Evolutionary conservation across 2,329 filamentous ascomycete genomes (phyloP), one percentile per base, ranked within the genome.

Genomic region (Fusarium torreyae): DNA sequence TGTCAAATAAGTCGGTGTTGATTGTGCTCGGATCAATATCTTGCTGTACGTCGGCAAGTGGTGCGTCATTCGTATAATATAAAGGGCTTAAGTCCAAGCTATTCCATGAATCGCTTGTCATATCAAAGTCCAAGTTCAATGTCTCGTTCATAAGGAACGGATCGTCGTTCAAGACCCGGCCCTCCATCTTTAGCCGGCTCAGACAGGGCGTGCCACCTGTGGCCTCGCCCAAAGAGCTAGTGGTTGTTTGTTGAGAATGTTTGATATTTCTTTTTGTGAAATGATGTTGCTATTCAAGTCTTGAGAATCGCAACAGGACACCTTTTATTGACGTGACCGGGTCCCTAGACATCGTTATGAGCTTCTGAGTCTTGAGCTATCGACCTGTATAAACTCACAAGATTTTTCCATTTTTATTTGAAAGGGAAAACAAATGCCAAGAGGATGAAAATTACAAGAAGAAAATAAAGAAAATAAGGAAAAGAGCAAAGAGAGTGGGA

Each of bases 271-370:
- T 17, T 63, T 52, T 20, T 14, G 15, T 28, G 8, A 17, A 48
- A 5, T 40, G 39, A 10, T 50, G 34, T 50, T 44, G 50, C 26
- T 42, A 44, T 59, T 34, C 57, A 36, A 17, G 6, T 14, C 24
- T 40, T 11, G 46, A 26, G 31, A 7, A 22, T 33, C 20, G 31
- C 45, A 33, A 39, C 18, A 46, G 61, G 61, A 36, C 57, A 64
- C 61, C 57, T 57, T 64, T 64, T 64, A 51, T 26, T 3, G 62
- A 65, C 62, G 24, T 65, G 34, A 38, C 62, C 46, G 46, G 62
- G 62, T 65, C 62, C 20, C 58, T 64, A 7, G 24, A 24, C 2
- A 9, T 7, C 22, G 15, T n/a, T 6, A 49, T 31, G 28, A 31
- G 28, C 28, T 31, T 31, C 28, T 11, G 28, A 31, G 9, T 31